phyloP scores from a whole-genome alignment of 2,329 filamentous ascomycete species.

The Hypoxylon sp. region DNA sequence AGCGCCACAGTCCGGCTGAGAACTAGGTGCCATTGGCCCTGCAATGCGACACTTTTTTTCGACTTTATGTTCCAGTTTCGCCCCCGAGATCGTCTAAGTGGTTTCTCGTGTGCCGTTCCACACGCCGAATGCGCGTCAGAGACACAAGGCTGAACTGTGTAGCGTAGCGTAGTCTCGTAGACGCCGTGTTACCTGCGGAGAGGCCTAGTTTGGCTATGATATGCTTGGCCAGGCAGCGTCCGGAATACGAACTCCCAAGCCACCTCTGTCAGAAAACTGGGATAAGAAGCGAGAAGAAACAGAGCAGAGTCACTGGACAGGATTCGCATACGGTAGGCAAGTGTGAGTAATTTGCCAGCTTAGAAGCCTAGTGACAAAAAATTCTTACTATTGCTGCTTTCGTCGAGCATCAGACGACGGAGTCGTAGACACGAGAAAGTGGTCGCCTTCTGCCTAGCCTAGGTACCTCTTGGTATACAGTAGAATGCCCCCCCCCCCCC shows the following conservation, averaged over 20 bases:
- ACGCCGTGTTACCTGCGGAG: conserved; percentile 18
- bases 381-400: not conserved
- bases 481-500: conserved; percentile 11
- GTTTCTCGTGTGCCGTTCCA: conserved; percentile 12
- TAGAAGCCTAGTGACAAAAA: not conserved
- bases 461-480: not conserved
- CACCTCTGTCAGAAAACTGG: conserved; percentile 3
- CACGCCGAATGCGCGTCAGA: conserved; percentile 29
- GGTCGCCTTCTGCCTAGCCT: conserved; percentile 9
- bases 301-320: conserved; percentile 7
- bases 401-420: not conserved
- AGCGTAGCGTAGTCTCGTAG: conserved; percentile 7
- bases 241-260: not conserved
- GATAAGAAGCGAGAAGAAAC: conserved; percentile 6
- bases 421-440: not conserved
- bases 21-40: conserved; percentile 5
- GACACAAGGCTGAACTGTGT: conserved; percentile 19
- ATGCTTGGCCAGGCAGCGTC: not conserved
- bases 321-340: not conserved
- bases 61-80: not conserved
- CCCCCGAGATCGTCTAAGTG: conserved; percentile 15
- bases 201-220: not conserved
- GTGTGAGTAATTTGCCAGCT: not conserved
- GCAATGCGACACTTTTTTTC: conserved; percentile 8
- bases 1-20: not conserved